Conservation (phyloP, 164 flowering plant species). For the Amborella trichopoda region DNA sequence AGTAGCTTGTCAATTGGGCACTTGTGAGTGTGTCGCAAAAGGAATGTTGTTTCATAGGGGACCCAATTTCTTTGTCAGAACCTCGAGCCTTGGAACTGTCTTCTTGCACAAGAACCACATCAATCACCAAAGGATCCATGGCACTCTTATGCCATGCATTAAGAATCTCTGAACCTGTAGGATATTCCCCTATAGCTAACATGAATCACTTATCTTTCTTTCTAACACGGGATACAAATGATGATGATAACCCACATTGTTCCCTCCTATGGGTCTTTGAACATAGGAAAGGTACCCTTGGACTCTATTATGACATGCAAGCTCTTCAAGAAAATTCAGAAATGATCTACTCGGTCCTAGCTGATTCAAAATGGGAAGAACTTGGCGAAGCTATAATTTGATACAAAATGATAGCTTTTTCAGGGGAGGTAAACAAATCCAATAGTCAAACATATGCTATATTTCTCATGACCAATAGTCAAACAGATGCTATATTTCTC, state of each 20-base stretch:
- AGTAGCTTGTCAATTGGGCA: not conserved
- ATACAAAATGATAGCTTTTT: no score
- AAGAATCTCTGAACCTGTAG: constrained; percentile 50
- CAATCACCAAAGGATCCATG: constrained; percentile 73
- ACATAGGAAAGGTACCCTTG: constrained; percentile 52
- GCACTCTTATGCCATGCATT: constrained; percentile 61
- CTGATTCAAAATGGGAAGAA: constrained; percentile 40
- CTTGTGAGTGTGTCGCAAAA: not conserved
- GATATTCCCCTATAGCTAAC: constrained; percentile 61
- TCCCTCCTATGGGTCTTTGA: constrained; percentile 26
- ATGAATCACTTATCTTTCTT: constrained; percentile 85
- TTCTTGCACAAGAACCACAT: constrained; percentile 60
- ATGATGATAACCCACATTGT: not conserved
- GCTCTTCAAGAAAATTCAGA: constrained; percentile 61
- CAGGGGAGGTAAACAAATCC: no score
- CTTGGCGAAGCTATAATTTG: no score
- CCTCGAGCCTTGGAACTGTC: constrained; percentile 2
- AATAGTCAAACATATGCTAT: no score
- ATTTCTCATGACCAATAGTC: no score
- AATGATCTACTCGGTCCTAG: constrained; percentile 56
- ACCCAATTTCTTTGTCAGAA: not conserved
- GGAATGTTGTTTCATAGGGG: not conserved
- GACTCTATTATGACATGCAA: constrained; percentile 68
- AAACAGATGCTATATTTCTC: no score
- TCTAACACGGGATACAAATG: constrained; percentile 23